Percentiles rank a stretch among this genome's conserved stretches.
These are phyloP conservation scores for Neolentinus lepideus DNA, from an alignment of 1,284 basidiomycete genomes.

Conservation along the genomic window DNA sequence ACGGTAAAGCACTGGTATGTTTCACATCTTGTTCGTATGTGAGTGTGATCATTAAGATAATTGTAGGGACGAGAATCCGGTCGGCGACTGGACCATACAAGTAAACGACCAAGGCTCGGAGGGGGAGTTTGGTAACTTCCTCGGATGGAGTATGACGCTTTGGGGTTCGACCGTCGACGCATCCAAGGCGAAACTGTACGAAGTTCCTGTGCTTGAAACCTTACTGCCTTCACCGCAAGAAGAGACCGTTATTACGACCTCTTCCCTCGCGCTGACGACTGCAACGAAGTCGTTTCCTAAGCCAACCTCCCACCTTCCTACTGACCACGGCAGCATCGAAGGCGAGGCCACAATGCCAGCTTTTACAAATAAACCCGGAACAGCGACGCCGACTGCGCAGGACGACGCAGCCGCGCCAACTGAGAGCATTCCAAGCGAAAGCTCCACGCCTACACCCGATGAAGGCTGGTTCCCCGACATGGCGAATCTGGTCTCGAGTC, in stretches of 20 bases:
- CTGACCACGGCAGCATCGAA: constrained; percentile 67
- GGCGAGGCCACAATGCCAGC: constrained; percentile 68
- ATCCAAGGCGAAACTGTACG: constrained; percentile 57
- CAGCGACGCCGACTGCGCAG: not conserved
- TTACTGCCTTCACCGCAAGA: constrained; percentile 41
- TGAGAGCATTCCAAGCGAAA: constrained; percentile 27
- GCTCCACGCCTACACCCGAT: constrained; percentile 55
- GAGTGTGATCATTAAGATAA: constrained; percentile 12
- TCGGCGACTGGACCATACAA: constrained; percentile 89
- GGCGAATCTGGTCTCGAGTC: constrained; percentile 66
- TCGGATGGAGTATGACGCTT: constrained; percentile 89
- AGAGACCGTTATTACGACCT: constrained; percentile 19
- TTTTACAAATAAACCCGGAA: constrained; percentile 30
- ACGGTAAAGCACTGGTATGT: constrained; percentile 94
- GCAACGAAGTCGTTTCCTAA: constrained; percentile 66
- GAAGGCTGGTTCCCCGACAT: constrained; percentile 86
- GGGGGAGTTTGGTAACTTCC: constrained; percentile 68
- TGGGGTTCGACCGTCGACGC: constrained; percentile 90
- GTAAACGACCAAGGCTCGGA: constrained; percentile 71
- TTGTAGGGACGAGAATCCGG: constrained; percentile 83
- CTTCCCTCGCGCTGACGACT: constrained; percentile 29
- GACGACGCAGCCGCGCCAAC: constrained; percentile 3
- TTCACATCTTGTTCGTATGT: constrained; percentile 3
- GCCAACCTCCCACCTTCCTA: constrained; percentile 85
- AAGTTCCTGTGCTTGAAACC: constrained; percentile 47